phyloP scores from a whole-genome alignment of 1,139 yeast species.

The Scheffersomyces titani region DNA sequence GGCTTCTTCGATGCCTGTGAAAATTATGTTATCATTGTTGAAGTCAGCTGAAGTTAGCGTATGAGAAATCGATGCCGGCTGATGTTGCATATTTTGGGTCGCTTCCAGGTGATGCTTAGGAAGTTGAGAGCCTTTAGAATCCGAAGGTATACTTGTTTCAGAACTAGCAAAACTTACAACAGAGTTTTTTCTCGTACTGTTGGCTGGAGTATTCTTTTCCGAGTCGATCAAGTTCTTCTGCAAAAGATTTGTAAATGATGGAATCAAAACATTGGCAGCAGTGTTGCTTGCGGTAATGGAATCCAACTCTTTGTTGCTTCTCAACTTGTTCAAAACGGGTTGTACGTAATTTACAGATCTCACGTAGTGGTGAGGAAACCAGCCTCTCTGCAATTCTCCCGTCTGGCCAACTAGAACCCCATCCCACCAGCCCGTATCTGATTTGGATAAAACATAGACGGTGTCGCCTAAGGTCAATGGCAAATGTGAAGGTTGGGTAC shows the following conservation, averaged over 20 bases:
- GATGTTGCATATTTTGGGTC: conserved; percentile 6
- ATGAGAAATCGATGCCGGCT: conserved; percentile 9
- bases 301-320: conserved; percentile 44
- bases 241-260: conserved; percentile 42
- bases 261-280: conserved; percentile 51
- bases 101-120: conserved; percentile 2
- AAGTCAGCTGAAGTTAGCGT: conserved; percentile 9
- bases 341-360: conserved; percentile 50
- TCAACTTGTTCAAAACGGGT: conserved; percentile 43
- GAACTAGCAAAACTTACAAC: conserved; percentile 52
- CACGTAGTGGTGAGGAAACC: conserved; percentile 72
- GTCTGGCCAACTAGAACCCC: conserved; percentile 50
- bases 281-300: conserved; percentile 51
- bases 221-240: conserved; percentile 39
- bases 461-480: conserved; percentile 53
- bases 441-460: conserved; percentile 51
- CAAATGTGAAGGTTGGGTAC: conserved; percentile 47
- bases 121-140: conserved; percentile 6
- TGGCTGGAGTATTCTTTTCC: conserved; percentile 32
- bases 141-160: conserved; percentile 30
- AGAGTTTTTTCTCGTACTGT: conserved; percentile 43
- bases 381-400: conserved; percentile 59
- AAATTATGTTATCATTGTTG: conserved; percentile 12
- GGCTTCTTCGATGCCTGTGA: conserved; percentile 36
- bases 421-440: conserved; percentile 77